Evolutionary conservation across 805 yeast genomes (phyloP), one percentile per base, ranked within the genome.

Genomic region (Hanseniaspora hatyaiensis): DNA sequence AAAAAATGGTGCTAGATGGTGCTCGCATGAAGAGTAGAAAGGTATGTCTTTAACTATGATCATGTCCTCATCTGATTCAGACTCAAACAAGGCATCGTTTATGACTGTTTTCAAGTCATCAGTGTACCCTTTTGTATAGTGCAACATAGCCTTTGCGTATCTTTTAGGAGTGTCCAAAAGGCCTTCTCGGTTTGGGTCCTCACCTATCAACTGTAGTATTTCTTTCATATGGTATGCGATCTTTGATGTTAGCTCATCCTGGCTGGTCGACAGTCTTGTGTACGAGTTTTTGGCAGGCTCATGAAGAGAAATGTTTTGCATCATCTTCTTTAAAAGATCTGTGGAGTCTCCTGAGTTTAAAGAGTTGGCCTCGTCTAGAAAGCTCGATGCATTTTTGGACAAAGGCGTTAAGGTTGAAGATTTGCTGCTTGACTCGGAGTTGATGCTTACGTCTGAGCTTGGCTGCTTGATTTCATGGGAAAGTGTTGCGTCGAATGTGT

Each of bases 1-100:
- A n/a, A 78, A 84, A 62, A 92, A 92, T 19, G 99, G 99, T 23
- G 94, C 99, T 57, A 92, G 68, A 66, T 92, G 99, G 63, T 92
- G 99, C 66, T 92, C 99, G 65, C 99, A 92, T 47, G 92, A 70
- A 3, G 96, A 85, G 62, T 80, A 83, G 47, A 92, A 76, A 56
- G 86, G 95, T 50, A 92, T 92, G 64, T 92, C 96, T 59, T 89
- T 75, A 22, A 92, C 98, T 53, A 92, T 88, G 40, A 92, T 97
- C 97, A 92, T 92, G 61, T 92, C 99, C 63, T 92, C 97, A 61
- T 92, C 98, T 61, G 92, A 95, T 12, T 40, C 42, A 62, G 92
- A 97, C 62, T 92, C 96, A 57, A 92, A 92, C 6, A 92, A 94
- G 0, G 98, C 98, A 52, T 88, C 73, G 57, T 92, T 89, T 59